Base-by-base conservation (phyloP, 2,329 filamentous ascomycete species). In the Orbilia javanica region DNA sequence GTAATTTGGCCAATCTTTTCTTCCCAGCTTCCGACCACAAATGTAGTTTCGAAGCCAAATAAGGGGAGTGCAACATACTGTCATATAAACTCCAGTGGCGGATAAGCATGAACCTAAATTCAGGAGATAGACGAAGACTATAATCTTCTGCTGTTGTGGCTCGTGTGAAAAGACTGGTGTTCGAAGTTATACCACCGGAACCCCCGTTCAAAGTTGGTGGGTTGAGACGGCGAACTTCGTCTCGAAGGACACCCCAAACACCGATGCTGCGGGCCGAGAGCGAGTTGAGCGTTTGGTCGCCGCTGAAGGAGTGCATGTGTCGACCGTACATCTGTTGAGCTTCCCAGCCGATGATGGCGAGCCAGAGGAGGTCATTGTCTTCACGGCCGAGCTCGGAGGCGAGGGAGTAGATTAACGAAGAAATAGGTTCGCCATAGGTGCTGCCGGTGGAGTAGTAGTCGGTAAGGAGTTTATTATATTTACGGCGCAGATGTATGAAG, bases 51-150 rank as follows among this genome's bases (percentile, higher is more conserved):
- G 95, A 93, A 76, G 96, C 95, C 3, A 99, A 89, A 82, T 97
- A 98, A 0, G 95, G 94, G 0, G 94, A 97, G 84, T 99, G 96
- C 11, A 98, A 88, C 96, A 99, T 98, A 83, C 94, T 97, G 82
- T 99, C 96, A 84, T 98, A 98, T 13, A 99, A 87, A 81, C 93
- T 97, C 96, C 96, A 99, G 83, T 99, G 96, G 36, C 96, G 88
- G 66, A 98, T 93, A 0, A 99, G 88, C 27, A 98, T 88, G 81
- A 99, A 97, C 46, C 93, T 92, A 8, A 96, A 96, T 83, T 99
- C 96, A 0, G 96, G 96, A 0, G 94, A 97, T 44, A 99, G 86
- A 22, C 94, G 90, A 80, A 99, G 98, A 63, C 93, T 92, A 8
- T 90, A 96, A 84, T 99, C 96, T 67, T 95, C 89, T n/a, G 92